Evolutionary conservation across 2,329 filamentous ascomycete genomes (phyloP).

Genomic region (Alternaria triticimaculans): DNA sequence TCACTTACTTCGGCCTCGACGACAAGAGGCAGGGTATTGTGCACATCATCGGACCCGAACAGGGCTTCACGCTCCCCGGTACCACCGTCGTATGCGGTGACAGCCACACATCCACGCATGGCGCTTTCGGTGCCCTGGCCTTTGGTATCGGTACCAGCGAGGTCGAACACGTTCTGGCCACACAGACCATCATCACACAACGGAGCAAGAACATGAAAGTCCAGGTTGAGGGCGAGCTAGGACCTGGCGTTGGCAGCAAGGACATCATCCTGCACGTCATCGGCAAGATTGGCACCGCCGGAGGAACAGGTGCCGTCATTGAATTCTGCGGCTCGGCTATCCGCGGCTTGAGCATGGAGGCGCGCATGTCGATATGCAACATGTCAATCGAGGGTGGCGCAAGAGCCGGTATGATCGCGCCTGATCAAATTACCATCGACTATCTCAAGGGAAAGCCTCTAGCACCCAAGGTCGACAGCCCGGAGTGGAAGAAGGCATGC

Average conservation of each 20-base stretch:
- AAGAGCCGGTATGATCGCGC: constrained; percentile 94
- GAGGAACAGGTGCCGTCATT: constrained; percentile 92
- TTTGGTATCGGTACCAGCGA: constrained; percentile 98
- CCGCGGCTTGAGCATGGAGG: constrained; percentile 88
- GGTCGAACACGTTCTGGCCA: constrained; percentile 97
- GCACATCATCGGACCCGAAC: constrained; percentile 97
- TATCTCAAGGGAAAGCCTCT: constrained; percentile 92
- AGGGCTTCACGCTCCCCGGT: constrained; percentile 96
- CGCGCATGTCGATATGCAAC: constrained; percentile 99
- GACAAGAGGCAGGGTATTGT: constrained; percentile 98
- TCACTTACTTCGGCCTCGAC: constrained; percentile 96
- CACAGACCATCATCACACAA: constrained; percentile 92
- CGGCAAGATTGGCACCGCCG: constrained; percentile 91
- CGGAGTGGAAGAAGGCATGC: constrained; percentile 87
- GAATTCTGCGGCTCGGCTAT: constrained; percentile 98
- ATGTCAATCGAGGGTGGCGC: constrained; percentile 98
- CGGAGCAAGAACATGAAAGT: constrained; percentile 99
- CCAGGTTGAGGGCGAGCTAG: constrained; percentile 88
- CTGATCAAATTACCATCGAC: constrained; percentile 91
- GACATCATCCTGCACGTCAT: constrained; percentile 94
- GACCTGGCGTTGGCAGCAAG: constrained; percentile 93
- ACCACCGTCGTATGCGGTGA: constrained; percentile 98
- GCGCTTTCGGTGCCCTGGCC: constrained; percentile 91
- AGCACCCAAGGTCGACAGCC: constrained; percentile 81
- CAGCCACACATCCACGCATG: constrained; percentile 97